Conservation (phyloP, 1,284 basidiomycete genomes). For the Inonotus obliquus region DNA sequence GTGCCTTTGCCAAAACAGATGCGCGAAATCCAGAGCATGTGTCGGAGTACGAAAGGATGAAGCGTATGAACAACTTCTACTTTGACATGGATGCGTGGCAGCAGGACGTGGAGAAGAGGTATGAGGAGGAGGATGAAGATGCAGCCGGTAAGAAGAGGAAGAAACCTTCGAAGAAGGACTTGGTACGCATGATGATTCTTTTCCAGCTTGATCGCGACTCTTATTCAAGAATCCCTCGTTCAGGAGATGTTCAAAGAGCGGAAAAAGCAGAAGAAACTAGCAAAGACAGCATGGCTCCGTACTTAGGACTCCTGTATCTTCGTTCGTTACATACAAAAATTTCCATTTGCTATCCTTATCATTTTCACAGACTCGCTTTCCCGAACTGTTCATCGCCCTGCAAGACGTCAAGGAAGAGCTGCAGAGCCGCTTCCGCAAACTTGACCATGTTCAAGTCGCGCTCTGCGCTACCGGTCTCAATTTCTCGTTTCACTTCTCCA, state of each 20-base stretch:
- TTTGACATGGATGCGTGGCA: constrained; percentile 87
- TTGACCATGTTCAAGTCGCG: constrained; percentile 24
- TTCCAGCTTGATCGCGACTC: not conserved
- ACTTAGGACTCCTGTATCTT: constrained; percentile 38
- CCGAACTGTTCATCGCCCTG: constrained; percentile 17
- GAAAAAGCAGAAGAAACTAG: constrained; percentile 77
- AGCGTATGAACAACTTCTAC: constrained; percentile 85
- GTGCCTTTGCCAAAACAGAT: constrained; percentile 65
- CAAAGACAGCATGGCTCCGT: constrained; percentile 86
- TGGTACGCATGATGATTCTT: constrained; percentile 49
- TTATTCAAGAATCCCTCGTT: constrained; percentile 18
- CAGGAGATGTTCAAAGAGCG: constrained; percentile 87
- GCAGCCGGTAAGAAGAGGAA: constrained; percentile 60
- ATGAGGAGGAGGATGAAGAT: constrained; percentile 51
- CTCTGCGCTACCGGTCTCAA: constrained; percentile 20
- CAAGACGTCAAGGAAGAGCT: constrained; percentile 22
- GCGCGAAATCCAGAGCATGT: constrained; percentile 71
- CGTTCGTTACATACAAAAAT: constrained; percentile 1
- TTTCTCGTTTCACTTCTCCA: constrained; percentile 18
- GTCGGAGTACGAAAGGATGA: constrained; percentile 78
- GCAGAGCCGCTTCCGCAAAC: constrained; percentile 23
- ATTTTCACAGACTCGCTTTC: constrained; percentile 12
- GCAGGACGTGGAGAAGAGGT: constrained; percentile 56
- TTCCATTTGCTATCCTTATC: not conserved
- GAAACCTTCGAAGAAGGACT: constrained; percentile 77